phyloP scores from a whole-genome alignment of 1,284 basidiomycete genomes.

The Hymenochaete sp. region DNA sequence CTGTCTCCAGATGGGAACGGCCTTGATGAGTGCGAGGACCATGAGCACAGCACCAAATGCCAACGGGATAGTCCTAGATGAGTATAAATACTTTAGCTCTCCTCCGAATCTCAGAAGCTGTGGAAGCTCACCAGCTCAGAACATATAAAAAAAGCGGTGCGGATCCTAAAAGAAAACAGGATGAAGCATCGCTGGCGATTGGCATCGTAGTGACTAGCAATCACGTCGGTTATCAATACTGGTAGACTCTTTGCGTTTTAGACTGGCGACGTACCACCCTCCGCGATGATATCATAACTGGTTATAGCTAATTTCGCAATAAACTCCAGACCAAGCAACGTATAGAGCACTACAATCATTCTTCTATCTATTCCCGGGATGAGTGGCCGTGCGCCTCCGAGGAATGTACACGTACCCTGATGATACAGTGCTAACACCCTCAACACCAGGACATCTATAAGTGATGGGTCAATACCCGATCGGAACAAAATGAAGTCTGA shows the following conservation, averaged over 20 bases:
- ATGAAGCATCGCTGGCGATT: too few species aligned
- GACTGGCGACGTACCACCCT: neutral
- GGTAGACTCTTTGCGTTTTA: too few species aligned
- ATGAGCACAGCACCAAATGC: neutral
- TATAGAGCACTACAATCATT: neutral
- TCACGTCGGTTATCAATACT: too few species aligned
- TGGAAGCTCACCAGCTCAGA: too few species aligned
- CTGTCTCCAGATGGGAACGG: neutral
- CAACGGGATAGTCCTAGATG: neutral
- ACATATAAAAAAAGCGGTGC: too few species aligned
- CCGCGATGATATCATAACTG: neutral
- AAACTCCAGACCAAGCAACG: neutral
- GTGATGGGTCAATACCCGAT: too few species aligned
- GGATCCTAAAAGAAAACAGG: too few species aligned
- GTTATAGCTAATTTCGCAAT: neutral
- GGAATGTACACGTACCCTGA: neutral
- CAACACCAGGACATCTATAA: conserved; percentile 8
- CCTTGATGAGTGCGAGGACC: neutral
- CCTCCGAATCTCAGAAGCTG: too few species aligned
- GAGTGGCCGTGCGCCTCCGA: too few species aligned
- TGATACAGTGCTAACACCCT: conserved; percentile 10
- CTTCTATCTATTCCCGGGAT: conserved; percentile 3
- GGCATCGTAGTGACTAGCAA: too few species aligned
- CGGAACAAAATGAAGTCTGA: too few species aligned
- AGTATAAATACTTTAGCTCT: too few species aligned